These are phyloP conservation scores for Xerophyta viscosa DNA, from an alignment of 106 monocot genomes.

Conservation along the genomic window DNA sequence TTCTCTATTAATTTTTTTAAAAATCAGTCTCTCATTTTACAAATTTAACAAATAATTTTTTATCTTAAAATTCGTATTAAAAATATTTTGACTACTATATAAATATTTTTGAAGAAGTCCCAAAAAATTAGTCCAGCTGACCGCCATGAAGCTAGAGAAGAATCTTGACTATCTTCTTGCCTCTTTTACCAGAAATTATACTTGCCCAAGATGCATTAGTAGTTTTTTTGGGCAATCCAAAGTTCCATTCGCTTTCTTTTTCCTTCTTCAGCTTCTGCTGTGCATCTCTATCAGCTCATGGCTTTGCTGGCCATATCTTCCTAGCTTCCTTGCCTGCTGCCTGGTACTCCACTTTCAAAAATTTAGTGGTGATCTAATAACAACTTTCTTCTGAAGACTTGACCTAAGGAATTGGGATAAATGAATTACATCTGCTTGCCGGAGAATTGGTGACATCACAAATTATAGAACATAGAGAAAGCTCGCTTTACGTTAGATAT, in stretches of 20 bases:
- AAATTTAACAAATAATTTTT: too few relatives aligned
- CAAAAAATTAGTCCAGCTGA: too few relatives aligned
- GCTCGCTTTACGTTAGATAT: constrained; percentile 7
- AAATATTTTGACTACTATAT: too few relatives aligned
- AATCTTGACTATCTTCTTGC: too few relatives aligned
- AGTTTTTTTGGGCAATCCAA: constrained; percentile 14
- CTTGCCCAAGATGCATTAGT: too few relatives aligned
- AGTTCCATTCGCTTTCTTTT: constrained; percentile 63
- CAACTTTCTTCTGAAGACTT: constrained; percentile 64
- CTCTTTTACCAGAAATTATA: too few relatives aligned
- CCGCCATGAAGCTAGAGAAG: too few relatives aligned
- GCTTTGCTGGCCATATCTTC: constrained; percentile 16
- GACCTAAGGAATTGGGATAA: constrained; percentile 38
- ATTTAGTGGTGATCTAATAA: constrained; percentile 44
- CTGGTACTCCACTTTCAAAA: constrained; percentile 14
- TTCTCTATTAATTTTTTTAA: too few relatives aligned
- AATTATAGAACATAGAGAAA: constrained; percentile 23
- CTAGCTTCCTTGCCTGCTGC: constrained; percentile 21
- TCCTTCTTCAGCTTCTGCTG: constrained; percentile 31
- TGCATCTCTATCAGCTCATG: not conserved
- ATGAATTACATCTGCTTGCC: constrained; percentile 29
- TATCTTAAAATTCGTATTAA: too few relatives aligned
- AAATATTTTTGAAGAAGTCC: too few relatives aligned
- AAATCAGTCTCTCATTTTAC: too few relatives aligned
- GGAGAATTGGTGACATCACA: constrained; percentile 12